phyloP scores from a whole-genome alignment of 1,284 basidiomycete species.

The Rhodofomes roseus region DNA sequence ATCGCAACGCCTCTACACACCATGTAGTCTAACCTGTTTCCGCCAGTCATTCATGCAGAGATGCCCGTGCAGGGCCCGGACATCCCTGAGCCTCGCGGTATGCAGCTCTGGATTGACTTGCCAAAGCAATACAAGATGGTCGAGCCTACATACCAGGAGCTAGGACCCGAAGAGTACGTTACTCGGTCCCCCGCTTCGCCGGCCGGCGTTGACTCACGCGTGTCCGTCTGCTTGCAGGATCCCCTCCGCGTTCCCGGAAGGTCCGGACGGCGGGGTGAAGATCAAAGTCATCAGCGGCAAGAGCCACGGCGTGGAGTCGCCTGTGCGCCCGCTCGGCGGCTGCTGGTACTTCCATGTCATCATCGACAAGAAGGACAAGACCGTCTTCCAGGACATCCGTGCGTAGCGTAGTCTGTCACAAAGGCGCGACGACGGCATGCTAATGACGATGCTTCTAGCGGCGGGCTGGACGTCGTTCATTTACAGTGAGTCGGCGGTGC shows the following conservation, averaged over 20 bases:
- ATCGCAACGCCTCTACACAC: not conserved
- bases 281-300: conserved; percentile 89
- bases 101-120: conserved; percentile 95
- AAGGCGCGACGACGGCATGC: not conserved
- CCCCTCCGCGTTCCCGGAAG: conserved; percentile 68
- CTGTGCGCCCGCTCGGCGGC: conserved; percentile 86
- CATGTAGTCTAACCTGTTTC: not conserved
- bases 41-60: conserved; percentile 74
- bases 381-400: conserved; percentile 85
- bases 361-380: conserved; percentile 61
- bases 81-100: conserved; percentile 67
- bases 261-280: conserved; percentile 64
- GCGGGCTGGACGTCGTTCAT: conserved; percentile 79
- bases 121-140: conserved; percentile 87
- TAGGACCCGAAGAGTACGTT: conserved; percentile 56
- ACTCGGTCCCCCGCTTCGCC: not conserved
- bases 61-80: conserved; percentile 82
- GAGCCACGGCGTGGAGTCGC: conserved; percentile 82
- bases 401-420: conserved; percentile 27
- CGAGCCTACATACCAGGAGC: conserved; percentile 77
- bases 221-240: conserved; percentile 48
- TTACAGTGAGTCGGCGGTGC: conserved; percentile 53
- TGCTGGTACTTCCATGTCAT: conserved; percentile 91
- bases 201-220: not conserved
- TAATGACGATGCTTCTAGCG: conserved; percentile 36